Evolutionary conservation across 306 rosid species (phyloP).

Genomic region (Senna siamea): DNA sequence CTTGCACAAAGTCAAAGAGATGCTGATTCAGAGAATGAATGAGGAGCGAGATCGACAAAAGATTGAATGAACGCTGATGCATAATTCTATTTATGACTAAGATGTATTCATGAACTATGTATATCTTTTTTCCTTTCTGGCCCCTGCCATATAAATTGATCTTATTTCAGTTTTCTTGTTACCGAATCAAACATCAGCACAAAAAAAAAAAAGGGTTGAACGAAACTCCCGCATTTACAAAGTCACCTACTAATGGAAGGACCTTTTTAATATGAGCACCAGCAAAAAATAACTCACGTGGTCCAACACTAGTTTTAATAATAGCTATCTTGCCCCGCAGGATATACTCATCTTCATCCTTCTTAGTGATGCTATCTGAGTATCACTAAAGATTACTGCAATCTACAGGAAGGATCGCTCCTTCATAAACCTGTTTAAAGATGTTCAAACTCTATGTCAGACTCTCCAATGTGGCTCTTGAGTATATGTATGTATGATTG

Average conservation of each 20-base stretch:
- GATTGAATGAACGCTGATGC: slow-evolving; percentile 36
- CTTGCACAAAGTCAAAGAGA: slow-evolving; percentile 46
- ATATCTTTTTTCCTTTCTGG: neutral
- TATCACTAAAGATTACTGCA: neutral
- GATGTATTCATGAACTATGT: slow-evolving; percentile 4
- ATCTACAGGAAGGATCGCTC: slow-evolving; percentile 1
- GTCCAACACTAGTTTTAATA: neutral
- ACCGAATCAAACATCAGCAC: too few species aligned
- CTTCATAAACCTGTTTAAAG: slow-evolving; percentile 25
- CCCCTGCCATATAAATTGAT: neutral
- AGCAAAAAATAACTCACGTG: neutral
- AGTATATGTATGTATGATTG: too few species aligned
- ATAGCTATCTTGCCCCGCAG: neutral
- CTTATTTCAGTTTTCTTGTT: slow-evolving; percentile 21
- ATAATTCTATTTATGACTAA: neutral
- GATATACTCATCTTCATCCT: neutral
- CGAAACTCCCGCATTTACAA: neutral
- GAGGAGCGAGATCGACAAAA: slow-evolving; percentile 36
- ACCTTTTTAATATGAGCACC: neutral
- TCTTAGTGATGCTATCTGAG: neutral
- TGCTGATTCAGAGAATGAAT: slow-evolving; percentile 38
- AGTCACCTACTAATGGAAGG: neutral
- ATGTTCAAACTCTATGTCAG: slow-evolving; percentile 18
- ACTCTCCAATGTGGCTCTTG: slow-evolving; percentile 11
- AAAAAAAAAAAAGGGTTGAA: neutral